Evolutionary conservation across 371 early-diverging fungal species (phyloP).

Genomic region (Mucor racemosus): DNA sequence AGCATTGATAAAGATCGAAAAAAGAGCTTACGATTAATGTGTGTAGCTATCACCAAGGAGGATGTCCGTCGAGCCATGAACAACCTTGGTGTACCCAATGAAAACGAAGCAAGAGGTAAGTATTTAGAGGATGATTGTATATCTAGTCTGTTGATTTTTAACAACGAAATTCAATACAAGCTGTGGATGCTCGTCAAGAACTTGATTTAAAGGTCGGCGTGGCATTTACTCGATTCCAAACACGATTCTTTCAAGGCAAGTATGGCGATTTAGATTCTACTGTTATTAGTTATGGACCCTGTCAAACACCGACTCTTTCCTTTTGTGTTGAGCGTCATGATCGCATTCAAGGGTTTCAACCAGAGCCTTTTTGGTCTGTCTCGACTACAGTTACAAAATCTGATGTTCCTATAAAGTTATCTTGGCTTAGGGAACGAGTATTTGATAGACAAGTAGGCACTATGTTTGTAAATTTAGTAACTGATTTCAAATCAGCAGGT

Average conservation of each 20-base stretch:
- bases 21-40: not conserved
- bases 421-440: constrained; percentile 46
- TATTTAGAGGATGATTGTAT: not conserved
- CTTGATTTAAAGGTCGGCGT: constrained; percentile 74
- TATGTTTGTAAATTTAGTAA: constrained; percentile 36
- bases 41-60: constrained; percentile 52
- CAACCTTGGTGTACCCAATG: constrained; percentile 59
- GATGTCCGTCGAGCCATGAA: constrained; percentile 64
- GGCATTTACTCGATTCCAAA: constrained; percentile 67
- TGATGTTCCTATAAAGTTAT: constrained; percentile 33
- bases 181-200: constrained; percentile 76
- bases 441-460: constrained; percentile 50
- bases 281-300: constrained; percentile 73
- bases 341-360: constrained; percentile 64
- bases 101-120: constrained; percentile 57
- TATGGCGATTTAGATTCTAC: constrained; percentile 58
- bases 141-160: not conserved
- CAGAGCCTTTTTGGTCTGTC: constrained; percentile 65
- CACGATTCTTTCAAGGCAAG: constrained; percentile 57
- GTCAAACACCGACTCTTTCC: constrained; percentile 64
- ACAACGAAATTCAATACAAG: constrained; percentile 16
- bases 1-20: not conserved
- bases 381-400: constrained; percentile 31
- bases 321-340: constrained; percentile 73
- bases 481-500: constrained; percentile 26